phyloP scores from a whole-genome alignment of 805 yeast genomes.

The Schwanniomyces polymorphus region DNA sequence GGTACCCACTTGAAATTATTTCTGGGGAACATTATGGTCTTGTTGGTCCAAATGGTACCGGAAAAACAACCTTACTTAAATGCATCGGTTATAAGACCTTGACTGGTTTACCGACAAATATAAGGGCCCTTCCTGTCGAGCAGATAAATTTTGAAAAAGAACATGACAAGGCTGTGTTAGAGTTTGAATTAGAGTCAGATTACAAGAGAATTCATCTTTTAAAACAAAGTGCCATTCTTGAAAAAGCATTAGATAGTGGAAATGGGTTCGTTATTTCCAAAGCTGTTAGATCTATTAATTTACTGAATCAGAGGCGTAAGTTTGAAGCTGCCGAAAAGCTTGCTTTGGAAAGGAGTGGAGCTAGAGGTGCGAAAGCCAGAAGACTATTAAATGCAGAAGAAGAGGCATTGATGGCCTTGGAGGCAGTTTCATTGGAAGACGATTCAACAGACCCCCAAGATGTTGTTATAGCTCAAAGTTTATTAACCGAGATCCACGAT shows the following conservation, averaged over 20 bases:
- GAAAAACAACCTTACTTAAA: constrained; percentile 93
- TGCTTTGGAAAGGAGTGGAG: constrained; percentile 1
- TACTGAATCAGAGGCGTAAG: not conserved
- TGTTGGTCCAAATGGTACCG: constrained; percentile 99
- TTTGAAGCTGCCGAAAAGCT: not conserved
- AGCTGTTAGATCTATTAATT: not conserved
- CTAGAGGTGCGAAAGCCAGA: not conserved
- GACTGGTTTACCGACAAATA: constrained; percentile 95
- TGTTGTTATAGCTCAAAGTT: constrained; percentile 85
- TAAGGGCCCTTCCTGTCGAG: constrained; percentile 96
- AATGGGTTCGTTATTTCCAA: not conserved
- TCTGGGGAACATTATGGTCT: constrained; percentile 49
- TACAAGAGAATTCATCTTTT: constrained; percentile 86
- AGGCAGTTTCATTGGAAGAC: constrained; percentile 24
- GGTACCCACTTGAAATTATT: not conserved
- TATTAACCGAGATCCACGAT: not conserved
- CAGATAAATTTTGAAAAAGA: constrained; percentile 91
- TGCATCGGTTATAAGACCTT: constrained; percentile 87
- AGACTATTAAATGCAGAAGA: not conserved
- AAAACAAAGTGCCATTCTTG: constrained; percentile 95
- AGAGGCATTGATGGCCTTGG: not conserved
- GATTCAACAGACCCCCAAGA: constrained; percentile 96
- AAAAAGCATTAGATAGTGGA: constrained; percentile 57
- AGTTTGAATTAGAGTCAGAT: constrained; percentile 72
- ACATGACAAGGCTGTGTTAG: constrained; percentile 44